These are phyloP conservation scores for Anastatica hierochuntica DNA, from an alignment of 345 rosid species.

Conservation along the genomic window DNA sequence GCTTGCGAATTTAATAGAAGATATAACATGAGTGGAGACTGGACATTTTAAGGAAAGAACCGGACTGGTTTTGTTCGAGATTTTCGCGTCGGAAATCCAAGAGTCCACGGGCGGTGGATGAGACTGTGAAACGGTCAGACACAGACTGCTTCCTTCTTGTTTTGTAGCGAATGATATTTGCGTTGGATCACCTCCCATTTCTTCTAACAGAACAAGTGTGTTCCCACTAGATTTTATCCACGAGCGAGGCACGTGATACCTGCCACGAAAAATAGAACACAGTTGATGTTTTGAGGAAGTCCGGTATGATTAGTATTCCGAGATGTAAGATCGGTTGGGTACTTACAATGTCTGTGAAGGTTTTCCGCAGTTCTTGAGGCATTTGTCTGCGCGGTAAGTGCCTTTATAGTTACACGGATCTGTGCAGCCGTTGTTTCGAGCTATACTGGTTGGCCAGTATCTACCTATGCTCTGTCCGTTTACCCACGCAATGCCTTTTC, in stretches of 20 bases:
- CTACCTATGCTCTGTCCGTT: constrained; percentile 95
- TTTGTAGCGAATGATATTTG: constrained; percentile 45
- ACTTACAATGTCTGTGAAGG: constrained; percentile 89
- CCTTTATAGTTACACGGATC: constrained; percentile 74
- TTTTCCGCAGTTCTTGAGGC: constrained; percentile 76
- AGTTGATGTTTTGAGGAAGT: too few species aligned
- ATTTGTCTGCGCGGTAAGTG: constrained; percentile 50
- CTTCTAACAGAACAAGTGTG: constrained; percentile 77
- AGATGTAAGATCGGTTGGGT: not conserved
- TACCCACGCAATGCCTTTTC: constrained; percentile 96
- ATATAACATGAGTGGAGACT: constrained; percentile 53
- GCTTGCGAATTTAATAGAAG: constrained; percentile 72
- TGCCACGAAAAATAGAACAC: constrained; percentile 18
- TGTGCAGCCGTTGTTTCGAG: constrained; percentile 49
- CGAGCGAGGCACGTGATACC: constrained; percentile 90
- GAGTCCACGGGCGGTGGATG: constrained; percentile 64
- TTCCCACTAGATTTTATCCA: constrained; percentile 70
- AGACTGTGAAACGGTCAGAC: constrained; percentile 59
- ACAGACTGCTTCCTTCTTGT: constrained; percentile 42
- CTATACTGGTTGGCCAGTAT: constrained; percentile 66
- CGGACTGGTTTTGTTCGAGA: constrained; percentile 33
- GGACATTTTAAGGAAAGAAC: constrained; percentile 48
- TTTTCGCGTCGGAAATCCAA: constrained; percentile 51
- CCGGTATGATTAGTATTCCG: too few species aligned
- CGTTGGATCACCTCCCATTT: constrained; percentile 81